Conservation (phyloP, 257 asterid species). For the Lavandula angustifolia region DNA sequence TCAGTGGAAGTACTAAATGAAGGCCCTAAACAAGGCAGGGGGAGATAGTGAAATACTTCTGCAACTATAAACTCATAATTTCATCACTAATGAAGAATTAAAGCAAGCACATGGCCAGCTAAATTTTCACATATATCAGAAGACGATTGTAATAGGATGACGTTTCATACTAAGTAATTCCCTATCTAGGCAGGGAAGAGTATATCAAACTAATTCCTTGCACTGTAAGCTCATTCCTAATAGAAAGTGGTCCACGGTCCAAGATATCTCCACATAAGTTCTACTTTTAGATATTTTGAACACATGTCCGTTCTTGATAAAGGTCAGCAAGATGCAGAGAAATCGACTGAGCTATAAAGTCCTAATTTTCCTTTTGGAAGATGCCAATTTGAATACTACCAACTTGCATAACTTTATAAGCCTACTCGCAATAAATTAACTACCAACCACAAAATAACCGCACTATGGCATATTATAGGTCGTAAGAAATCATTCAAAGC, state of each 20-base stretch:
- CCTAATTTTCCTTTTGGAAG: not conserved
- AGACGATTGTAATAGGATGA: not conserved
- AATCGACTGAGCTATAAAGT: constrained; percentile 9
- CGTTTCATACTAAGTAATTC: constrained; percentile 1
- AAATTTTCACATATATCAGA: constrained; percentile 14
- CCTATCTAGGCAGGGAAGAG: constrained; percentile 7
- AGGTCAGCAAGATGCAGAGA: constrained; percentile 15
- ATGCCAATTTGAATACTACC: not conserved
- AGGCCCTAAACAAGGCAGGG: constrained; percentile 13
- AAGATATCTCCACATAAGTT: constrained; percentile 13
- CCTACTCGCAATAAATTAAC: constrained; percentile 13
- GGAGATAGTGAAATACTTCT: not conserved
- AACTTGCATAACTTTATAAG: constrained; percentile 15
- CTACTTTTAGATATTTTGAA: not conserved
- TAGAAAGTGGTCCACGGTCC: constrained; percentile 1
- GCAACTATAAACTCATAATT: not conserved
- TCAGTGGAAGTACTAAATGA: constrained; percentile 14
- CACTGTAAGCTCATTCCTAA: constrained; percentile 11
- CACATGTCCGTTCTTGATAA: not conserved
- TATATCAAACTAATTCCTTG: not conserved
- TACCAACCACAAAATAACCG: not conserved
- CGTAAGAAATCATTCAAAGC: constrained; percentile 12
- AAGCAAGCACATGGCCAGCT: not conserved
- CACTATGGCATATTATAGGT: constrained; percentile 2
- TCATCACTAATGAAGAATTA: not conserved